Evolutionary conservation across 495 filamentous ascomycete genomes (phyloP), one percentile per base, ranked within the genome.

Genomic region (Podospora didyma): DNA sequence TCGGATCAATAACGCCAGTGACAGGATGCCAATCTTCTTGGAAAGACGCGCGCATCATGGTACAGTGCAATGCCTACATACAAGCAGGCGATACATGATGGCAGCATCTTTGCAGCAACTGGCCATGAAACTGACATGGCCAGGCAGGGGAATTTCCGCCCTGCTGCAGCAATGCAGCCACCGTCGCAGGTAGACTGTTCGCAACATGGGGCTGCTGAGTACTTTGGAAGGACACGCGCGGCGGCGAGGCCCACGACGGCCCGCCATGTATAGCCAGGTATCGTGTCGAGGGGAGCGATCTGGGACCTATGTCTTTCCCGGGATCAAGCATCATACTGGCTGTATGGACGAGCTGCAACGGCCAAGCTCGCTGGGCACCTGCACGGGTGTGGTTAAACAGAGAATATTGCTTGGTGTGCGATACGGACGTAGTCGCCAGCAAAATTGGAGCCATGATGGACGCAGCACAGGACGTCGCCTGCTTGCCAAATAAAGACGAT

Each of bases 381-480:
- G 49, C 51, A 28, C 46, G 49, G 46, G 62, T 64, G 64, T 59
- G 64, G 64, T 69, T 63, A 37, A 62, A 69, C 66, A 69, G 54
- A 41, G 47, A 63, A 57, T 64, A 69, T 65, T 61, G 62, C 54
- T 42, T 44, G 57, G 59, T 63, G 55, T 24, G 44, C 61, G 62
- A 58, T 69, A 69, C 66, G 66, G 57, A 58, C 66, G 66, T 69
- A 69, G 62, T 59, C 49, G 35, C 49, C 34, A 57, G 26, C 9
- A 3, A 9, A 60, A 42, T 54, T 47, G 22, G 57, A n/a, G 44
- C 49, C n/a, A 51, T n/a, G 56, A 37, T 56, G 58, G 26, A 31
- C 26, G 26, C 3, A 31, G 26, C 49, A 54, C 41, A 54, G 17
- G 54, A 41, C 31, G 17, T 50, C 48, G 34, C 20, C 26, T 45